These are phyloP conservation scores for Colletotrichum coccodes DNA, from an alignment of 2,329 filamentous ascomycete species.

Conservation along the genomic window DNA sequence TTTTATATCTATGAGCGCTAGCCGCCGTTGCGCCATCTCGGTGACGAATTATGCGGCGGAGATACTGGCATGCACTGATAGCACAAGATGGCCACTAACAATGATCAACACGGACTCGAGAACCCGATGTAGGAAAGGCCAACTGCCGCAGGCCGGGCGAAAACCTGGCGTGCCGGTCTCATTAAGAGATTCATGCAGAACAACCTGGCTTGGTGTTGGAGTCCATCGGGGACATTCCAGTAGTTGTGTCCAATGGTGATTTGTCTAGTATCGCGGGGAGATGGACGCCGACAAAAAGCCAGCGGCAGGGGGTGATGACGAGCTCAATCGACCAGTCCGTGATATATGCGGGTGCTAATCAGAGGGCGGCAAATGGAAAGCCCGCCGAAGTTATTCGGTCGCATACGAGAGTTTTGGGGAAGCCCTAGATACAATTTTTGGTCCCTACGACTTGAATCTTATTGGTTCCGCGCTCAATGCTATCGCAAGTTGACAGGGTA, in stretches of 20 bases:
- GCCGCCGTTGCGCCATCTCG: conserved; percentile 1
- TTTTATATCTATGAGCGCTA: too few relatives aligned
- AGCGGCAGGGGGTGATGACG: conserved; percentile 24
- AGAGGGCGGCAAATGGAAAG: neutral
- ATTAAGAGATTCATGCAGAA: neutral
- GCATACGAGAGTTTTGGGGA: neutral
- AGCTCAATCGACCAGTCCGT: neutral
- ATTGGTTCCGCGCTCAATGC: too few relatives aligned
- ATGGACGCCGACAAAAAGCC: conserved; percentile 16
- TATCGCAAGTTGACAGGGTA: neutral
- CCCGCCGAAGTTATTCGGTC: neutral
- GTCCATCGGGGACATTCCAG: conserved; percentile 7
- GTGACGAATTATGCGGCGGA: neutral
- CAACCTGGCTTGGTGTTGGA: neutral
- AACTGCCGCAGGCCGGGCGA: neutral
- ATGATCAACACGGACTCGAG: neutral
- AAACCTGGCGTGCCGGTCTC: neutral
- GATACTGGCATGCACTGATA: neutral
- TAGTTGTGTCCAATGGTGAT: neutral
- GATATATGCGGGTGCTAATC: neutral
- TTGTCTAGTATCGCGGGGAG: conserved; percentile 1
- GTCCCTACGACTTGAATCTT: neutral
- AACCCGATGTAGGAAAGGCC: conserved; percentile 5
- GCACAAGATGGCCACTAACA: neutral
- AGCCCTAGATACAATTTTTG: neutral